Evolutionary conservation across 208 protist species (phyloP).

Genomic region (Crithidia acanthocephali): DNA sequence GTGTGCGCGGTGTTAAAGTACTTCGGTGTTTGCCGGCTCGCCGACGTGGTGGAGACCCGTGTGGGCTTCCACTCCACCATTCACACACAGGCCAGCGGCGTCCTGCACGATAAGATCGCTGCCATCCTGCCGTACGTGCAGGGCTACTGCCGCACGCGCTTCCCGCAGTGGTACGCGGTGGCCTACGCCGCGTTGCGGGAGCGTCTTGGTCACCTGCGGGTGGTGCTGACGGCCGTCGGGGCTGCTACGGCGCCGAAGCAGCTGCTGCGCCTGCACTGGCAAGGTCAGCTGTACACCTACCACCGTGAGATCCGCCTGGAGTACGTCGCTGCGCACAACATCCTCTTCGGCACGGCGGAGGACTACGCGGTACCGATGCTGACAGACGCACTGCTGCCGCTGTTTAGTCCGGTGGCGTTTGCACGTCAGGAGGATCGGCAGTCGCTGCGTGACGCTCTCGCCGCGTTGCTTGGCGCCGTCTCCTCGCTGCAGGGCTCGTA

Average conservation of each 20-base stretch:
- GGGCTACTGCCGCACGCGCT: constrained; percentile 28
- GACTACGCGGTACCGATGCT: constrained; percentile 45
- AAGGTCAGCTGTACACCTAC: constrained; percentile 39
- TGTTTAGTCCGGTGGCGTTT: constrained; percentile 46
- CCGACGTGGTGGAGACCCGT: constrained; percentile 41
- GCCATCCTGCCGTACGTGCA: constrained; percentile 56
- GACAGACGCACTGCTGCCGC: constrained; percentile 40
- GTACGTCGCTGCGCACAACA: constrained; percentile 77
- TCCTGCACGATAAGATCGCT: constrained; percentile 51
- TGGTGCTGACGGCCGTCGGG: constrained; percentile 39
- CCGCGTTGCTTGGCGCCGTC: constrained; percentile 19
- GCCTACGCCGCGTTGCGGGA: constrained; percentile 20
- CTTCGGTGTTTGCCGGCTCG: constrained; percentile 48
- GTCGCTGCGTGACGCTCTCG: constrained; percentile 15
- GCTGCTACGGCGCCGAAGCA: constrained; percentile 8
- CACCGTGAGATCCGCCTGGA: constrained; percentile 37
- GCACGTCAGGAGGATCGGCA: background rate
- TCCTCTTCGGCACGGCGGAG: constrained; percentile 65
- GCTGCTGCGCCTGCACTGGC: constrained; percentile 22
- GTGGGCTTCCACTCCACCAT: constrained; percentile 38
- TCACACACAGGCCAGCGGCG: constrained; percentile 24
- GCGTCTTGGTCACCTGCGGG: constrained; percentile 42
- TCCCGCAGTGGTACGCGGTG: constrained; percentile 50
- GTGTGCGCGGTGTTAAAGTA: constrained; percentile 50
- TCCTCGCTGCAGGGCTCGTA: constrained; percentile 25